Evolutionary conservation across 495 filamentous ascomycete species (phyloP).

Genomic region (Talaromyces stipitatus): DNA sequence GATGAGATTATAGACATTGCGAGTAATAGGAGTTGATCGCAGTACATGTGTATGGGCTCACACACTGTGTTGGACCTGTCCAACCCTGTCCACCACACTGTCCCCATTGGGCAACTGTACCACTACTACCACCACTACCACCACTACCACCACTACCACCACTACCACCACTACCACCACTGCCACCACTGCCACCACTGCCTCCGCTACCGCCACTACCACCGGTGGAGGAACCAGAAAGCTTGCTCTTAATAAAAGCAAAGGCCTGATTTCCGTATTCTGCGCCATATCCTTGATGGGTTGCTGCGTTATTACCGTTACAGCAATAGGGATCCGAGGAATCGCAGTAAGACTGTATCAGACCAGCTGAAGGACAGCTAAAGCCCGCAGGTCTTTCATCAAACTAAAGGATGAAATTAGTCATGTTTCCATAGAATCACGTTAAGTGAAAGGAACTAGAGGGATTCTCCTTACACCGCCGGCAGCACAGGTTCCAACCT

Average conservation of each 20-base stretch:
- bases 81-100: conserved; percentile 46
- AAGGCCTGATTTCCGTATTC: conserved; percentile 53
- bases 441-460: background rate
- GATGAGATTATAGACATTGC: conserved; percentile 42
- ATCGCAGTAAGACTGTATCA: conserved; percentile 57
- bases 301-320: conserved; percentile 48
- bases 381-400: conserved; percentile 48
- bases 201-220: background rate
- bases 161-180: background rate
- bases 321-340: conserved; percentile 56
- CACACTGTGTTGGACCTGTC: conserved; percentile 40
- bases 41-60: conserved; percentile 33
- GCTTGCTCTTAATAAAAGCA: conserved; percentile 44
- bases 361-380: conserved; percentile 41
- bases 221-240: conserved; percentile 9
- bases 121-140: background rate
- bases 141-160: background rate
- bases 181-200: background rate
- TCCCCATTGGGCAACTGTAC: background rate
- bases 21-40: conserved; percentile 40
- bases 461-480: conserved; percentile 42
- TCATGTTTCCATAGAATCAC: background rate
- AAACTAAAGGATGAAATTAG: conserved; percentile 30
- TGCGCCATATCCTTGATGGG: conserved; percentile 50
- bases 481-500: conserved; percentile 50